Percentiles rank a stretch among this genome's conserved stretches.
Conservation (phyloP, 495 filamentous ascomycete genomes). For the Penicillium robsamsonii region DNA sequence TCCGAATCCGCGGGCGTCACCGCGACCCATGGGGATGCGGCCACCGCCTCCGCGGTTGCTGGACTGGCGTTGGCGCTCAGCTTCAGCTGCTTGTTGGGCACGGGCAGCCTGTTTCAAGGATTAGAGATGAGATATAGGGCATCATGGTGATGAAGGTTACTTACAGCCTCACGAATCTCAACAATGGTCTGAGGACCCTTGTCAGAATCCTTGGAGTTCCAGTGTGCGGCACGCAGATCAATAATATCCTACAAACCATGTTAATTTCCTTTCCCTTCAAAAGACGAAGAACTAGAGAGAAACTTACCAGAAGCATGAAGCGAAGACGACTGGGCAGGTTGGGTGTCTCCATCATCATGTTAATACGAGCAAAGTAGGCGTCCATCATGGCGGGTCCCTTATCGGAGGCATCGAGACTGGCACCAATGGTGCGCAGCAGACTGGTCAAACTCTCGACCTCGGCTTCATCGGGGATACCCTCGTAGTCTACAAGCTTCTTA, state of each 20-base stretch:
- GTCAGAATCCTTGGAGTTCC: slow-evolving; percentile 77
- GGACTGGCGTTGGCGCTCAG: slow-evolving; percentile 47
- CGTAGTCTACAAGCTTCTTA: slow-evolving; percentile 91
- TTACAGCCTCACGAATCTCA: slow-evolving; percentile 82
- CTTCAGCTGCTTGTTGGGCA: slow-evolving; percentile 62
- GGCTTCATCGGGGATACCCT: slow-evolving; percentile 88
- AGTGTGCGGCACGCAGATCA: slow-evolving; percentile 72
- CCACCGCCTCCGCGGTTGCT: slow-evolving; percentile 56
- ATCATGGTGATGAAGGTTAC: slow-evolving; percentile 20
- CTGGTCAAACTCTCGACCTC: slow-evolving; percentile 94
- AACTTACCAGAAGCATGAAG: slow-evolving; percentile 86
- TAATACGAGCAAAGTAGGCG: slow-evolving; percentile 88
- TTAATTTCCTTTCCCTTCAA: slow-evolving; percentile 4
- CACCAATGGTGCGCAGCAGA: slow-evolving; percentile 86
- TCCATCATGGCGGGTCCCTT: slow-evolving; percentile 83
- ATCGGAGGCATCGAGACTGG: slow-evolving; percentile 75
- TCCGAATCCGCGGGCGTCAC: slow-evolving; percentile 77
- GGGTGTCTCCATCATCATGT: slow-evolving; percentile 69
- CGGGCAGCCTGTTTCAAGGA: slow-evolving; percentile 57
- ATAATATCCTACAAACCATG: slow-evolving; percentile 63
- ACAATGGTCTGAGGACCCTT: slow-evolving; percentile 97
- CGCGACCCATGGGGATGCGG: slow-evolving; percentile 71
- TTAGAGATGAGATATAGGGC: slow-evolving; percentile 17
- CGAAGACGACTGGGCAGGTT: slow-evolving; percentile 79
- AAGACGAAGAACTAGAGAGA: not conserved